These are phyloP conservation scores for Pythium brachiatum DNA, from an alignment of 352 stramenopile species.

Conservation along the genomic window DNA sequence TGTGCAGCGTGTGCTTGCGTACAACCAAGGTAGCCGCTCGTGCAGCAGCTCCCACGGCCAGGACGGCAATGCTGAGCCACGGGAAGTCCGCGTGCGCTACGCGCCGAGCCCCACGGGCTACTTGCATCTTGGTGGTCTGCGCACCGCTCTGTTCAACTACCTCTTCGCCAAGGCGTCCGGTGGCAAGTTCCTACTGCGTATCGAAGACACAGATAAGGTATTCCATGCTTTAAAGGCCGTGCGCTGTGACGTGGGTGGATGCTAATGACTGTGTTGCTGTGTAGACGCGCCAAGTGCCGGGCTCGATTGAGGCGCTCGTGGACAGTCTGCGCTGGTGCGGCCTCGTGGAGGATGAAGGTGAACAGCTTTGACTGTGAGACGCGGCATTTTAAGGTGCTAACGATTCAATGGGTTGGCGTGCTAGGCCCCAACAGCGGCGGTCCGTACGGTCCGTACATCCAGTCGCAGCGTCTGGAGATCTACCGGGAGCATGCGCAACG, in stretches of 20 bases:
- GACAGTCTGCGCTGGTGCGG: conserved; percentile 92
- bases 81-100: conserved; percentile 74
- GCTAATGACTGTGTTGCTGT: not conserved
- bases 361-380: not conserved
- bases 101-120: conserved; percentile 90
- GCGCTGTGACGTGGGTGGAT: not conserved
- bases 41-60: conserved; percentile 8
- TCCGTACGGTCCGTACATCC: conserved; percentile 94
- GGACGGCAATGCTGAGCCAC: not conserved
- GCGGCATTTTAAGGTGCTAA: not conserved
- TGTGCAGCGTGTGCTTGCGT: not conserved
- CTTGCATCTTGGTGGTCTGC: conserved; percentile 87
- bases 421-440: conserved; percentile 87
- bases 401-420: not conserved
- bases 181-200: conserved; percentile 88
- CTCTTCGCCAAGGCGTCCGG: conserved; percentile 83
- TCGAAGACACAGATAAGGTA: conserved; percentile 92
- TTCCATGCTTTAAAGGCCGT: not conserved
- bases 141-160: conserved; percentile 93
- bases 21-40: not conserved
- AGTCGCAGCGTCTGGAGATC: conserved; percentile 94
- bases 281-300: conserved; percentile 80
- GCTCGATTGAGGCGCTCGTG: conserved; percentile 83
- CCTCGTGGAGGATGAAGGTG: conserved; percentile 96
- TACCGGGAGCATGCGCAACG: conserved; percentile 91